Conservation (phyloP, 2,329 filamentous ascomycete genomes). For the Beauveria scarabaeidicola region DNA sequence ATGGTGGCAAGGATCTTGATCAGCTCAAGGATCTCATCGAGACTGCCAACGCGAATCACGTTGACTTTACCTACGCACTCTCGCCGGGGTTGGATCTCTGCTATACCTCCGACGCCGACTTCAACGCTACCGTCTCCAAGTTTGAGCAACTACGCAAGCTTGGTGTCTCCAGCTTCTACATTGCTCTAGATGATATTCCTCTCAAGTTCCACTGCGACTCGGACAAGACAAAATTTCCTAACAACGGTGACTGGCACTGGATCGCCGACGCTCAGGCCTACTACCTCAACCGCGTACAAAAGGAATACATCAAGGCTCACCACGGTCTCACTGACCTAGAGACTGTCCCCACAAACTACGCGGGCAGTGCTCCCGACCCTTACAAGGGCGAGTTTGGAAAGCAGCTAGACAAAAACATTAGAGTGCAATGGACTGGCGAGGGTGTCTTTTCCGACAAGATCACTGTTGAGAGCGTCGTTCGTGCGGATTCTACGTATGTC, state of each 20-base stretch:
- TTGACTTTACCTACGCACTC: slow-evolving; percentile 14
- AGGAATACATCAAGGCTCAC: slow-evolving; percentile 12
- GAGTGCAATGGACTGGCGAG: slow-evolving; percentile 14
- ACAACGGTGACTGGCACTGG: slow-evolving; percentile 4
- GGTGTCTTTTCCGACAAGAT: slow-evolving; percentile 12
- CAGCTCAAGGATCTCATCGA: slow-evolving; percentile 13
- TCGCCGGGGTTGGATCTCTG: slow-evolving; percentile 14
- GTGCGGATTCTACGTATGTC: slow-evolving; percentile 10
- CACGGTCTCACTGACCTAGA: slow-evolving; percentile 11
- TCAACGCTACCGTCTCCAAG: slow-evolving; percentile 13
- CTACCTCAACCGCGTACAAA: slow-evolving; percentile 14
- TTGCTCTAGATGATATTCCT: slow-evolving; percentile 14
- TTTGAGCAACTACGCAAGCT: slow-evolving; percentile 13
- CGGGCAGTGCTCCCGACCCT: slow-evolving; percentile 8
- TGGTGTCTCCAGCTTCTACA: slow-evolving; percentile 14
- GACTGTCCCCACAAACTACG: slow-evolving; percentile 14
- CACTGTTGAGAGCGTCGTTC: slow-evolving; percentile 11
- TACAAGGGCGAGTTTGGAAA: slow-evolving; percentile 14
- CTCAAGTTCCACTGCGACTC: slow-evolving; percentile 12
- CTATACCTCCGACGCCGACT: slow-evolving; percentile 14
- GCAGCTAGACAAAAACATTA: slow-evolving; percentile 9
- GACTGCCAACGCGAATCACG: slow-evolving; percentile 14
- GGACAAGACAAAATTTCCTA: slow-evolving; percentile 8
- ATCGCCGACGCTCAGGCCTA: slow-evolving; percentile 11
- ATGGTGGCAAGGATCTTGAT: slow-evolving; percentile 11